Base-by-base conservation (phyloP, 305 asterid genomes). In the Petunia hybrid region DNA sequence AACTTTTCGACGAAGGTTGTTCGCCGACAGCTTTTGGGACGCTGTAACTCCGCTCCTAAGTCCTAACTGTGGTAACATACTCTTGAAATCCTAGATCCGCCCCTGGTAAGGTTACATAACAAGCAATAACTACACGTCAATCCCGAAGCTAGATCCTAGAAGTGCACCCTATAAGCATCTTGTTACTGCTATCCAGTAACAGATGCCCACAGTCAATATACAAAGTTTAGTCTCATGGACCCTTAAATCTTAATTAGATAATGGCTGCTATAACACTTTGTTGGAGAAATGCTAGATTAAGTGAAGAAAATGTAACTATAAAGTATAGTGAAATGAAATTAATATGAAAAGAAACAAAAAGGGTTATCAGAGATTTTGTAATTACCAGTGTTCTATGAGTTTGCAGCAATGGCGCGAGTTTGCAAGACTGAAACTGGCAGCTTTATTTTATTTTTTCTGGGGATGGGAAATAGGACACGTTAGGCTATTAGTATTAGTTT, bases 391-490 rank as follows among this genome's bases (percentile, higher is more conserved):
- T 3, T 10, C 70, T 78, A 82, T 83, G 48, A 41, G 83, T 69
- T 61, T 75, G 80, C 46, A 74, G 79, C 84, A 76, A 73, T 76
- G 82, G 80, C 82, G 83, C 80, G 80, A 67, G 79, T 80, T 70
- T 68, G 73, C 45, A 13, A 43, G 51, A 48, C 77, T 45, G 67
- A 63, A 78, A 64, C 38, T 63, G 63, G 16, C 76, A 43, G 36
- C 35, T 12, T 12, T 46, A 45, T 13, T 67, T 60, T 51, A 8
- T 66, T 57, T 55, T 22, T 22, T 22, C 31, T 22, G 31, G 31
- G 91, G 93, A 88, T 88, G 86, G 85, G 88, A 80, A 81, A 69
- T 62, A 53, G 43, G 64, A 66, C 46, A 78, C 56, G 76, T 69
- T 62, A n/a, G 80, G 65, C 77, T 71, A 61, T 38, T 66, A 61